phyloP scores from a whole-genome alignment of 164 flowering plant genomes.

The Annona squamosa region DNA sequence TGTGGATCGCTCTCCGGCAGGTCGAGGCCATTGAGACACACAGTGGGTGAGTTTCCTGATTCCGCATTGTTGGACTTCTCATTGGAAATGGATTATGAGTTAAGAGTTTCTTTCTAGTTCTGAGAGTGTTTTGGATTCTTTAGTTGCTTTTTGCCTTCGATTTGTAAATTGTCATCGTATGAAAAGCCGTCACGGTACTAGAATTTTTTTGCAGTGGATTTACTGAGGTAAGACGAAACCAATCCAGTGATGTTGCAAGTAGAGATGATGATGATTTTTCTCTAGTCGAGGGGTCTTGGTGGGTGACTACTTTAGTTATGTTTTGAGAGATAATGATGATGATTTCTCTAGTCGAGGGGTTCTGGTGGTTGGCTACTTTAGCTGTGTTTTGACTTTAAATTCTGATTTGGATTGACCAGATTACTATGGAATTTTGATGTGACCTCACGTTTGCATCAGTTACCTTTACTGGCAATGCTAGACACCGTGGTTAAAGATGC shows the following conservation, averaged over 20 bases:
- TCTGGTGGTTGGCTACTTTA: background rate
- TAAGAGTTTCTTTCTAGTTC: background rate
- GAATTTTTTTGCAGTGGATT: background rate
- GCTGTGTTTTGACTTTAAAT: background rate
- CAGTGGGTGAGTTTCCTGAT: constrained; percentile 55
- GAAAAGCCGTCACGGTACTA: background rate
- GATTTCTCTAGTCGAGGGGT: background rate
- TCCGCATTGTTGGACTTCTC: background rate
- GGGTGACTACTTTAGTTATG: background rate
- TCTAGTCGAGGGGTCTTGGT: too few relatives aligned
- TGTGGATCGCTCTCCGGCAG: constrained; percentile 82
- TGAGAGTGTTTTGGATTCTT: background rate
- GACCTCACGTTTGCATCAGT: background rate
- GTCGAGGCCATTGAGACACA: constrained; percentile 91
- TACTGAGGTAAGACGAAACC: background rate
- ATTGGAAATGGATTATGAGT: background rate
- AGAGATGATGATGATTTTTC: too few relatives aligned
- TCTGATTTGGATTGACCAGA: background rate
- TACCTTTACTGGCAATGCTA: background rate
- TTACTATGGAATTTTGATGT: background rate
- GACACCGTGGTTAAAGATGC: background rate
- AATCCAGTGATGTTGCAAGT: background rate
- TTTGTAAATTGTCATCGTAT: background rate
- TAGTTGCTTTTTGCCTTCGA: background rate
- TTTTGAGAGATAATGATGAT: background rate